Percentiles rank a stretch among this genome's conserved stretches.
These are phyloP conservation scores for Paxillus ammoniavirescens DNA, from an alignment of 768 basidiomycete species.

Conservation along the genomic window DNA sequence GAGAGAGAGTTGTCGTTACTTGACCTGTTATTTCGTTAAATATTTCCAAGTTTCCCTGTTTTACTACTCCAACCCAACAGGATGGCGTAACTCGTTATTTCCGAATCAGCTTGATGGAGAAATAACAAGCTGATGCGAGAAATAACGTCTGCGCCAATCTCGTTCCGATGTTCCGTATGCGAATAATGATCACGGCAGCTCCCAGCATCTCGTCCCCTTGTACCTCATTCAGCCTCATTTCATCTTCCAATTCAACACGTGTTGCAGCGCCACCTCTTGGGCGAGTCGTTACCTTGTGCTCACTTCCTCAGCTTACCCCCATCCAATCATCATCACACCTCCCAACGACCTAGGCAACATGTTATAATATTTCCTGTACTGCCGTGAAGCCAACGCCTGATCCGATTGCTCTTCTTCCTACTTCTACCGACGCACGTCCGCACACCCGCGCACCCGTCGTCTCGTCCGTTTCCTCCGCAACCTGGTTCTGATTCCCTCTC, in stretches of 20 bases:
- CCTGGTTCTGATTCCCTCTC: no score
- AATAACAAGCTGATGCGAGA: no score
- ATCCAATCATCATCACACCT: not conserved
- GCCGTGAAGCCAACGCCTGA: conserved; percentile 1
- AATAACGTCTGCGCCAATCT: conserved; percentile 10
- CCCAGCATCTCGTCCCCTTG: not conserved
- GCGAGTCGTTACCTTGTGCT: not conserved
- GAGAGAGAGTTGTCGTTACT: not conserved
- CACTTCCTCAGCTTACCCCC: not conserved
- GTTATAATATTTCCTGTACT: not conserved
- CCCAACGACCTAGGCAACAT: not conserved
- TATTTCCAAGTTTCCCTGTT: conserved; percentile 2
- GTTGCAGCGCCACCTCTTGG: conserved; percentile 1
- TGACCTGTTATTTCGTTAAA: not conserved
- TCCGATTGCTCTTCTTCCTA: not conserved
- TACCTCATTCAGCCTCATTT: conserved; percentile 1
- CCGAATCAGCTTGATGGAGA: not conserved
- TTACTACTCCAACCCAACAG: conserved; percentile 10
- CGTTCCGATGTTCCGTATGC: conserved; percentile 23
- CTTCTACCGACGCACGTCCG: conserved; percentile 1
- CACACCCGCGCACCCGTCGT: not conserved
- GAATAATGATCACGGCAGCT: conserved; percentile 14
- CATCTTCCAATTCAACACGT: conserved; percentile 1
- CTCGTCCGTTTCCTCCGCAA: not conserved
- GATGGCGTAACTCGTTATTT: not conserved